phyloP scores from a whole-genome alignment of 1,139 yeast genomes.

The Torulaspora pretoriensis region DNA sequence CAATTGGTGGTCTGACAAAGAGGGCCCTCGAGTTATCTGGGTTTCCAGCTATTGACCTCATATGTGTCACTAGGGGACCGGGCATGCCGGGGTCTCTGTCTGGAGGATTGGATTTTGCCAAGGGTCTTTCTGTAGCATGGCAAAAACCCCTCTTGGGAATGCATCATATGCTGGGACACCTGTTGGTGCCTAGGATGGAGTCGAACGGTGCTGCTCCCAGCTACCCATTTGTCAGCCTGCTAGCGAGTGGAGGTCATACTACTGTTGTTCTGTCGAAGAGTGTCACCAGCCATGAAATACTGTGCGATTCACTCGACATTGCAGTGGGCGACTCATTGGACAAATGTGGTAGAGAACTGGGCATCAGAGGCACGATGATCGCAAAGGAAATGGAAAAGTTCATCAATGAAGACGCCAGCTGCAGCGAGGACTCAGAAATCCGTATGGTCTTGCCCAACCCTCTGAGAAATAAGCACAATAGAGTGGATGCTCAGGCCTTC shows the following conservation, averaged over 20 bases:
- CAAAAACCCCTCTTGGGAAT: constrained; percentile 77
- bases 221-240: constrained; percentile 75
- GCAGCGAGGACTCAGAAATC: constrained; percentile 22
- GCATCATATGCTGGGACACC: constrained; percentile 94
- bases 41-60: constrained; percentile 56
- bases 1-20: constrained; percentile 47
- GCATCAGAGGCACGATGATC: constrained; percentile 74
- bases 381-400: constrained; percentile 75
- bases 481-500: constrained; percentile 48
- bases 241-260: constrained; percentile 95
- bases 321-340: constrained; percentile 94
- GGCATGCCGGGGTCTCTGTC: constrained; percentile 92
- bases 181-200: constrained; percentile 61
- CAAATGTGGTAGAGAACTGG: constrained; percentile 84
- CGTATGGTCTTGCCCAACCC: constrained; percentile 47
- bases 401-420: constrained; percentile 39
- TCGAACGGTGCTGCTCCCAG: constrained; percentile 38
- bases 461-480: constrained; percentile 45
- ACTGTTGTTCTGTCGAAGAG: constrained; percentile 69
- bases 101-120: constrained; percentile 78
- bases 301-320: constrained; percentile 76
- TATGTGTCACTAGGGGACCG: constrained; percentile 93
- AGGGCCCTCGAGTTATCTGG: constrained; percentile 37
- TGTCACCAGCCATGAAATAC: constrained; percentile 60
- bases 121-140: constrained; percentile 80